A percentile compares a stretch with the other conserved stretches of the same genome.
Conservation (phyloP, 345 rosid genomes). For the Rubroshorea leprosula region DNA sequence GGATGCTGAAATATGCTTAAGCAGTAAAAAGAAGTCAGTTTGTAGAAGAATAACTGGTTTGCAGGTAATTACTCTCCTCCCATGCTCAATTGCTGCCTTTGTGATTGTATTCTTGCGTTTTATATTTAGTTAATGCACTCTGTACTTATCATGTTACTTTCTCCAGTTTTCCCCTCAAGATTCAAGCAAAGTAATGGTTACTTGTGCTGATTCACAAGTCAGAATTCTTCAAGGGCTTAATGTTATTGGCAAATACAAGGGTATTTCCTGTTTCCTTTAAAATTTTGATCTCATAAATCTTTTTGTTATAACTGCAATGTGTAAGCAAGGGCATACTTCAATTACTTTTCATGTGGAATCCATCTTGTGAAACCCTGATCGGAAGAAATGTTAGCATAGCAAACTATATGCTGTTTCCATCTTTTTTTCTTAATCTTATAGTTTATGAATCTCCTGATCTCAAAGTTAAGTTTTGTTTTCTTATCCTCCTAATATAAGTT, state of each 20-base stretch:
- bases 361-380: too few species aligned
- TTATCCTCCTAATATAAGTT: background rate
- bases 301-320: slow-evolving; percentile 3
- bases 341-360: too few species aligned
- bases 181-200: slow-evolving; percentile 71
- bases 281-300: background rate
- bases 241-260: slow-evolving; percentile 67
- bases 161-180: slow-evolving; percentile 64
- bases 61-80: slow-evolving; percentile 39
- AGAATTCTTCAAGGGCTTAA: slow-evolving; percentile 70
- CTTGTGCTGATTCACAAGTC: slow-evolving; percentile 81
- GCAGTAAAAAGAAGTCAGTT: slow-evolving; percentile 64
- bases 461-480: too few species aligned
- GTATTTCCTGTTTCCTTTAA: slow-evolving; percentile 25
- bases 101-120: background rate
- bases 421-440: too few species aligned
- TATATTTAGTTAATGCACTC: background rate
- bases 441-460: too few species aligned
- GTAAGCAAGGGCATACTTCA: too few species aligned
- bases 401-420: too few species aligned
- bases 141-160: background rate
- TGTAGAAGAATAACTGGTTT: slow-evolving; percentile 72
- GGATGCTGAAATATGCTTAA: slow-evolving; percentile 56
- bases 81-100: background rate
- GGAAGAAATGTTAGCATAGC: too few species aligned